phyloP scores from a whole-genome alignment of 2,329 filamentous ascomycete species.

The Thielaviopsis euricoi region DNA sequence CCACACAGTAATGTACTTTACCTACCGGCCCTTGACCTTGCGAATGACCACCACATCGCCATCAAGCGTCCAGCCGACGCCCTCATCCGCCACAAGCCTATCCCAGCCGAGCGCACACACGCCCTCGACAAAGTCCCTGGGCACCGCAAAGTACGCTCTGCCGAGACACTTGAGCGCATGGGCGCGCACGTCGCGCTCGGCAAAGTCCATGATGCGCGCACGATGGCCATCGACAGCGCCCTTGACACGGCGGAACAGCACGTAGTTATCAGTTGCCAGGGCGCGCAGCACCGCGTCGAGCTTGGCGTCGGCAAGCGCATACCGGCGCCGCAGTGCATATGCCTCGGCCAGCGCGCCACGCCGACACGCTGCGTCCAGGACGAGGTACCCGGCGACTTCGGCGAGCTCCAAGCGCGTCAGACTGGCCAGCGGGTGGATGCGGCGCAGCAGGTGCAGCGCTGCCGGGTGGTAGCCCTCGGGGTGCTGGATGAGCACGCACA shows the following conservation, averaged over 20 bases:
- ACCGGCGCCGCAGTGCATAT: constrained; percentile 45
- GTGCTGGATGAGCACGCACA: constrained; percentile 64
- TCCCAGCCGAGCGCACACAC: constrained; percentile 56
- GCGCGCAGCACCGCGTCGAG: constrained; percentile 53
- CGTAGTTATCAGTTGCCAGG: constrained; percentile 68
- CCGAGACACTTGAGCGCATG: constrained; percentile 80
- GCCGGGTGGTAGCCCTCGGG: constrained; percentile 84
- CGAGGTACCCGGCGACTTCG: constrained; percentile 65
- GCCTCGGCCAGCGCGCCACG: constrained; percentile 60
- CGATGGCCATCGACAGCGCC: constrained; percentile 64
- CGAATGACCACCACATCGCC: constrained; percentile 62
- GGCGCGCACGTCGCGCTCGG: constrained; percentile 54
- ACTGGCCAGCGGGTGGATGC: constrained; percentile 50
- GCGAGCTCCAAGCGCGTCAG: constrained; percentile 56
- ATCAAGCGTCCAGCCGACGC: constrained; percentile 73
- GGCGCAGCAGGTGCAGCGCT: constrained; percentile 58
- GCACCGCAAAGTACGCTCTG: constrained; percentile 60
- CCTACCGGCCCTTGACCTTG: constrained; percentile 23
- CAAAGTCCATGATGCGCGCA: constrained; percentile 64
- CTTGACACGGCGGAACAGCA: constrained; percentile 57
- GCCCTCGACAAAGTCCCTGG: constrained; percentile 51
- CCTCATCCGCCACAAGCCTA: constrained; percentile 44
- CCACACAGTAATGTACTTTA: too few species aligned
- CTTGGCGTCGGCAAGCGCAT: constrained; percentile 47
- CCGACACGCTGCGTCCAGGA: constrained; percentile 80